Evolutionary conservation across 805 yeast species (phyloP), one percentile per base, ranked within the genome.

Genomic region (Sugiyamaella smithiae): DNA sequence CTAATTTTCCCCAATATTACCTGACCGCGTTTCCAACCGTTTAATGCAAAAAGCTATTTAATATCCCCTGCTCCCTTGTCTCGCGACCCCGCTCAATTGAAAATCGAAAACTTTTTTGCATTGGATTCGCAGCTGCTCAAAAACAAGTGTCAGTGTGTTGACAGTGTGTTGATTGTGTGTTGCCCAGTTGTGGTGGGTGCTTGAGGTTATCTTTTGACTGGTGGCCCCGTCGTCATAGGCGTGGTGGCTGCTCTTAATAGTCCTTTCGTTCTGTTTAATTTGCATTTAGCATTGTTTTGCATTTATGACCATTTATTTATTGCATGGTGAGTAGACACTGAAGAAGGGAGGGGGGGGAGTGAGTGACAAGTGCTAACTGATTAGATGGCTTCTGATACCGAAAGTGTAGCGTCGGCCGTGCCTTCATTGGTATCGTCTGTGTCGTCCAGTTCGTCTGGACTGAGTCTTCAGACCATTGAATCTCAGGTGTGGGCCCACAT

Each of bases 1-100:
- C 38, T 35, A 35, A n/a, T 35, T 35, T 35, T 26, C 16, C 38
- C 38, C 38, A 35, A 35, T 35, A 35, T 35, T 35, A 35, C 22
- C 9, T 14, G 9, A 14, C 38, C 38, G 38, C 38, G 38, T 35
- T 7, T 5, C 20, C 38, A 35, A 19, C 38, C 38, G 38, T 35
- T 26, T 35, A 35, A 35, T 35, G 38, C 38, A 19, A 35, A 35
- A 35, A 35, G 38, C 22, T 35, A 35, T 35, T 35, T 35, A 35
- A 35, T 35, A 35, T 35, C 38, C 22, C 22, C 22, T 14, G 38
- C 38, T 14, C 38, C 38, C 38, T 14, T 4, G 20, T 35, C 12
- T 12, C 11, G 38, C 38, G 22, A 35, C 38, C 38, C 38, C 38
- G 22, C 38, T 35, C 38, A 19, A 35, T 35, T 35, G 38, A 35